Base-by-base conservation (phyloP, 2,329 filamentous ascomycete genomes). In the Lecanicillium sp. region DNA sequence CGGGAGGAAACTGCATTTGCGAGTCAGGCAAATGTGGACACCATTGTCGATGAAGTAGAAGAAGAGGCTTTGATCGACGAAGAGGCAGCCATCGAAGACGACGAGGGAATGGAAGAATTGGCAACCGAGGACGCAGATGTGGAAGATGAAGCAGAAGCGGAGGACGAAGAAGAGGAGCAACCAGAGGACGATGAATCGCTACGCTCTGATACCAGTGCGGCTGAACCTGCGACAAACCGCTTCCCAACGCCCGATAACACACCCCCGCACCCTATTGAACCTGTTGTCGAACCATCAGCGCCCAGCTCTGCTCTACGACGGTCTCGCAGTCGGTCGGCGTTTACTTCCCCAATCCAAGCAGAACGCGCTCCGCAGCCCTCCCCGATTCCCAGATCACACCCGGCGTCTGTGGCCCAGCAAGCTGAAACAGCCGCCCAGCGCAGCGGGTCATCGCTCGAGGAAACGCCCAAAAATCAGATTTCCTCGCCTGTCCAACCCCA, bases 401-500 rank as follows among this genome's bases (percentile, higher is more conserved):
- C 36, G 5, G 3, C 20, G 9, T 20, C 33, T 11, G 38, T 24
- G 32, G 21, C 38, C 11, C 35, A 43, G 8, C 44, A 46, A 24
- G 27, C 39, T 7, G 51, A 45, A n/a, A 24, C 40, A 5, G 27
- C 36, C 27, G 50, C 15, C 36, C 44, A 29, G 23, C 12, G 17
- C 14, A 41, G 39, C 21, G 47, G 26, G 10, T 55, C 49, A 7
- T 49, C 54, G 4, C 41, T 56, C 9, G 61, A 68, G 33, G 60
- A 61, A 26, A 70, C 67, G 1, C 66, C 66, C 3, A 38, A 60
- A 23, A 63, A 64, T n/a, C 66, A 67, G 41, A 54, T 67, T 37
- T 68, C 67, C 9, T 69, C 67, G 1, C 66, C 66, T 2, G 51
- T 60, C 7, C 63, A 67, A 11, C 60, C 61, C 9, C 60, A 60